phyloP scores from a whole-genome alignment of 768 basidiomycete genomes.

The Amanita brunnescens region DNA sequence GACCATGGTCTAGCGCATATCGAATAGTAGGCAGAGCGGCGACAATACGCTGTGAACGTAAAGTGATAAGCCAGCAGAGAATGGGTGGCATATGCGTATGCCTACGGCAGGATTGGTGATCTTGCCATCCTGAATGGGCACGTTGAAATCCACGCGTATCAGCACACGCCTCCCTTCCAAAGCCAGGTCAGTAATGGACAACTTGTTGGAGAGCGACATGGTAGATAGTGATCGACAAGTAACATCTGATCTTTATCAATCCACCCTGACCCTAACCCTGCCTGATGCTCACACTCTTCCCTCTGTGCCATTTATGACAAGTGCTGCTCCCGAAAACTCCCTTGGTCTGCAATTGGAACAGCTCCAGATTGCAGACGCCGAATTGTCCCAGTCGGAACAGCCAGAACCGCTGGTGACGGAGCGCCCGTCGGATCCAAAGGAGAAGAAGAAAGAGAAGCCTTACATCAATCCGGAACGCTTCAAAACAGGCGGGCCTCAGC shows the following conservation, averaged over 20 bases:
- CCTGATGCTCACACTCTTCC: neutral
- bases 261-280: constrained; percentile 6
- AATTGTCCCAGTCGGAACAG: neutral
- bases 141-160: constrained; percentile 95
- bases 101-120: constrained; percentile 96
- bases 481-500: constrained; percentile 69
- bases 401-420: constrained; percentile 11
- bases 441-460: constrained; percentile 48
- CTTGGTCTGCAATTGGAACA: constrained; percentile 16
- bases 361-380: constrained; percentile 8
- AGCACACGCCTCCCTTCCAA: constrained; percentile 85
- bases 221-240: constrained; percentile 17
- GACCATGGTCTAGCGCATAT: constrained; percentile 81
- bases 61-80: constrained; percentile 10
- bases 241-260: neutral
- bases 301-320: neutral
- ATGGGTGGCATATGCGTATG: constrained; percentile 10
- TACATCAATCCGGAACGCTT: constrained; percentile 81
- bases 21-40: constrained; percentile 94
- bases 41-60: constrained; percentile 71
- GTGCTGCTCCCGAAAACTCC: constrained; percentile 1
- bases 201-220: constrained; percentile 94
- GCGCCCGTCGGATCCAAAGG: constrained; percentile 20
- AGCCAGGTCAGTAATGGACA: constrained; percentile 85
- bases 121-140: constrained; percentile 81